phyloP scores from a whole-genome alignment of 2,329 filamentous ascomycete species.

The Cordyceps fumosorosea region DNA sequence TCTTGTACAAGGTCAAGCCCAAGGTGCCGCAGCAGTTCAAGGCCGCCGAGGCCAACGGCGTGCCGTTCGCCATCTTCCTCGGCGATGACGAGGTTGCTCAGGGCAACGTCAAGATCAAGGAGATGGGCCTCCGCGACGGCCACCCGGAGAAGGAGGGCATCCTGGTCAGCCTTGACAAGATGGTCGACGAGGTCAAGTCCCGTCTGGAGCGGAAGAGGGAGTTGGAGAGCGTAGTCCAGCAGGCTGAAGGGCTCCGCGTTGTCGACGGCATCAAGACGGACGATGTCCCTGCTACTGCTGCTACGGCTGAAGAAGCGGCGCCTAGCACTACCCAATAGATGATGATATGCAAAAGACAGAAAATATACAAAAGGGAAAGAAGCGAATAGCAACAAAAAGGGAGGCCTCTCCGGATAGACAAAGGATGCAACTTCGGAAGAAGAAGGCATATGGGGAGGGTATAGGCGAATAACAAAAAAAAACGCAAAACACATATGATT shows the following conservation, averaged over 20 bases:
- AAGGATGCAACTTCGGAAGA: background rate
- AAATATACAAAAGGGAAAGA: background rate
- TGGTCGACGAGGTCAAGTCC: slow-evolving; percentile 57
- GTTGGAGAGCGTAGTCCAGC: slow-evolving; percentile 36
- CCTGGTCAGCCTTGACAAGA: slow-evolving; percentile 56
- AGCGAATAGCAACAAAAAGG: background rate
- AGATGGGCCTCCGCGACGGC: slow-evolving; percentile 63
- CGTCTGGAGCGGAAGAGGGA: slow-evolving; percentile 36
- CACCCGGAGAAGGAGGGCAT: slow-evolving; percentile 89
- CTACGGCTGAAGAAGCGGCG: background rate
- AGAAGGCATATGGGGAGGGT: background rate
- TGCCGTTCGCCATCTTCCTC: slow-evolving; percentile 82
- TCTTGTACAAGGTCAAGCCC: slow-evolving; percentile 82
- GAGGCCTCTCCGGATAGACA: background rate
- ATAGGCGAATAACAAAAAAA: background rate
- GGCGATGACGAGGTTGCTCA: slow-evolving; percentile 82
- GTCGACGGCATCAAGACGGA: slow-evolving; percentile 41
- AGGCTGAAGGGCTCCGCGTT: slow-evolving; percentile 39
- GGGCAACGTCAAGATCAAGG: slow-evolving; percentile 85
- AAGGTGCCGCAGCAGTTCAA: slow-evolving; percentile 89
- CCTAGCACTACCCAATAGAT: slow-evolving; percentile 12
- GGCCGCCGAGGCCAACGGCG: slow-evolving; percentile 68
- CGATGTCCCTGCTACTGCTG: slow-evolving; percentile 17
- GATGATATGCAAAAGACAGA: background rate
- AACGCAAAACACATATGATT: background rate